Evolutionary conservation across 148 eudicot species (phyloP).

Genomic region (Agrostemma githago): DNA sequence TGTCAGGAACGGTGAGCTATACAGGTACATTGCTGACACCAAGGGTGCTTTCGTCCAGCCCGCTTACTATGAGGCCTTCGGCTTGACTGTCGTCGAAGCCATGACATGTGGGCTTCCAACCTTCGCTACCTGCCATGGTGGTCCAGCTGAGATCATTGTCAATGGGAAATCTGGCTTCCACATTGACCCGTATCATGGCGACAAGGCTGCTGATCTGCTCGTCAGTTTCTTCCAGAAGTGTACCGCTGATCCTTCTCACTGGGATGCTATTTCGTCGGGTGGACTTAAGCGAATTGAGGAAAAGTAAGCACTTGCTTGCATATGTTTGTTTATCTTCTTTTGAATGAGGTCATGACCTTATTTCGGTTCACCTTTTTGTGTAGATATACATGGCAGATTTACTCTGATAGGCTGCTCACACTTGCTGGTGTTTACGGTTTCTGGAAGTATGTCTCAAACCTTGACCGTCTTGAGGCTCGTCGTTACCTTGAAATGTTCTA

Average conservation of each 20-base stretch:
- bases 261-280: constrained; percentile 78
- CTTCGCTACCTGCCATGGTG: constrained; percentile 87
- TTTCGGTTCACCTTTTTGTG: neutral
- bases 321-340: neutral
- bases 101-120: constrained; percentile 98
- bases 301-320: constrained; percentile 47
- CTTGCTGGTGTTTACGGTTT: constrained; percentile 95
- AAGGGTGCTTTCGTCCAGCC: constrained; percentile 90
- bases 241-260: constrained; percentile 60
- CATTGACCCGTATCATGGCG: constrained; percentile 96
- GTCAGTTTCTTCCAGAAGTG: constrained; percentile 81
- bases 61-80: constrained; percentile 92
- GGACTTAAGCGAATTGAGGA: constrained; percentile 81
- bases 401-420: constrained; percentile 80
- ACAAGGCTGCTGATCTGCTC: constrained; percentile 69
- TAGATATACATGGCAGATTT: constrained; percentile 96
- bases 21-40: constrained; percentile 86
- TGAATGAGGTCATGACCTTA: neutral
- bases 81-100: constrained; percentile 92
- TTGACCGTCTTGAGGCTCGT: constrained; percentile 80
- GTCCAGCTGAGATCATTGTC: constrained; percentile 97
- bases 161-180: constrained; percentile 92
- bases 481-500: constrained; percentile 97
- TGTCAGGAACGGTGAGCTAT: constrained; percentile 89
- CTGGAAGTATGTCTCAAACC: constrained; percentile 94